Conservation (phyloP, 2,329 filamentous ascomycete genomes). For the Claviceps fusiformis region DNA sequence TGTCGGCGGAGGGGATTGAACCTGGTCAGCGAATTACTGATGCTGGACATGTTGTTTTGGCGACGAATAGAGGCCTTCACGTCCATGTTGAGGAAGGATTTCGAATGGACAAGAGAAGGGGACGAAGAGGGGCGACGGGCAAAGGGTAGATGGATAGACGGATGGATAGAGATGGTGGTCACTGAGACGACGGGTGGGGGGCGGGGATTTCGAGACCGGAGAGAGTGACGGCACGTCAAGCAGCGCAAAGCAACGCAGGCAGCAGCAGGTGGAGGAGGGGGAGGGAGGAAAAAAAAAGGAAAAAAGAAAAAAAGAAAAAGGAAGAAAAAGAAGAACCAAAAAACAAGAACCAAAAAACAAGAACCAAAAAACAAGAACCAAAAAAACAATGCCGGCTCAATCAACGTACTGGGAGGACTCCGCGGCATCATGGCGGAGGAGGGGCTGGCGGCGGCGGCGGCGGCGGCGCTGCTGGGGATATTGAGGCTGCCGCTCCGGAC, state of each 20-base stretch:
- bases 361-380: too few relatives aligned
- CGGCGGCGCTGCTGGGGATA: slow-evolving; percentile 24
- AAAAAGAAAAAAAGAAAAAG: background rate
- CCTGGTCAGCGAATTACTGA: background rate
- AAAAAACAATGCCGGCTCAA: background rate
- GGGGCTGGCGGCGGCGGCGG: slow-evolving; percentile 11
- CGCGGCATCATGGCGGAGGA: slow-evolving; percentile 26
- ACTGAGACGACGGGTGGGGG: slow-evolving; percentile 3
- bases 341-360: too few relatives aligned
- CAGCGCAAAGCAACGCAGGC: background rate
- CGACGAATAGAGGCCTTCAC: background rate
- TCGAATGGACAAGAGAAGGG: background rate
- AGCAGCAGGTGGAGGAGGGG: background rate
- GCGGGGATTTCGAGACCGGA: slow-evolving; percentile 2
- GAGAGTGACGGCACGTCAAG: background rate
- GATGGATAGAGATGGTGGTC: background rate
- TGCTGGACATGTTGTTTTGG: background rate
- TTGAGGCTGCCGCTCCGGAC: slow-evolving; percentile 44
- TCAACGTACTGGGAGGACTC: slow-evolving; percentile 42
- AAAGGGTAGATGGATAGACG: background rate
- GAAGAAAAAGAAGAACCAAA: background rate
- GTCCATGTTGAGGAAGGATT: background rate
- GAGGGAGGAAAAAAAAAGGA: background rate
- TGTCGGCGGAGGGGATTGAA: background rate
- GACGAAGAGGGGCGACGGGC: too few relatives aligned